Conservation (phyloP, 2,329 filamentous ascomycete genomes). For the Sclerotinia sclerotiorum region DNA sequence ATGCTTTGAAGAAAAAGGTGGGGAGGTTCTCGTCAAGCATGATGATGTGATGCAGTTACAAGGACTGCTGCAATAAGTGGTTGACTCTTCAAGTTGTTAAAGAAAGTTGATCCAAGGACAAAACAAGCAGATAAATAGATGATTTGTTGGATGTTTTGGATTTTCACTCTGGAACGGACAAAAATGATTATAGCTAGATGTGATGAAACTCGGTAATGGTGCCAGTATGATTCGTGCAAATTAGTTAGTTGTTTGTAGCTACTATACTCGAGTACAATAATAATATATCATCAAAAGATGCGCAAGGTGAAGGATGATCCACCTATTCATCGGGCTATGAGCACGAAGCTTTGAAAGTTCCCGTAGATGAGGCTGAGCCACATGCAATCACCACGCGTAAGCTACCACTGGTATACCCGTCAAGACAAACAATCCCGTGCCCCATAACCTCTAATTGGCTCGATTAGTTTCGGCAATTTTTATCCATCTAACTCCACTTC, state of each 20-base stretch:
- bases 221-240: not conserved
- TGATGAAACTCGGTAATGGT: not conserved
- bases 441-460: not conserved
- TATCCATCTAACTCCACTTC: not conserved
- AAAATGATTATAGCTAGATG: not conserved
- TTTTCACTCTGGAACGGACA: conserved; percentile 1
- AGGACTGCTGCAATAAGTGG: conserved; percentile 1
- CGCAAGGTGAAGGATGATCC: conserved; percentile 5
- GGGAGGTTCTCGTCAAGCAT: conserved; percentile 98
- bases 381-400: conserved; percentile 16
- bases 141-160: not conserved
- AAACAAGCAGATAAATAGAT: not conserved
- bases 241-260: not conserved
- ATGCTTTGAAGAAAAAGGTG: conserved; percentile 57
- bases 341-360: not conserved
- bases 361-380: conserved; percentile 17
- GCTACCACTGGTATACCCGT: not conserved
- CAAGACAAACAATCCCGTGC: not conserved
- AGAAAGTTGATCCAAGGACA: not conserved
- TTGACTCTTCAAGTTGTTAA: not conserved
- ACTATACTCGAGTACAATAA: not conserved
- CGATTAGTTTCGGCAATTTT: conserved; percentile 5
- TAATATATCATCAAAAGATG: not conserved
- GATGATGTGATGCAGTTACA: conserved; percentile 15
- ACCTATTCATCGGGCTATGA: not conserved